These are phyloP conservation scores for Plectosphaerella cucumerina DNA, from an alignment of 2,329 filamentous ascomycete genomes.

Conservation along the genomic window DNA sequence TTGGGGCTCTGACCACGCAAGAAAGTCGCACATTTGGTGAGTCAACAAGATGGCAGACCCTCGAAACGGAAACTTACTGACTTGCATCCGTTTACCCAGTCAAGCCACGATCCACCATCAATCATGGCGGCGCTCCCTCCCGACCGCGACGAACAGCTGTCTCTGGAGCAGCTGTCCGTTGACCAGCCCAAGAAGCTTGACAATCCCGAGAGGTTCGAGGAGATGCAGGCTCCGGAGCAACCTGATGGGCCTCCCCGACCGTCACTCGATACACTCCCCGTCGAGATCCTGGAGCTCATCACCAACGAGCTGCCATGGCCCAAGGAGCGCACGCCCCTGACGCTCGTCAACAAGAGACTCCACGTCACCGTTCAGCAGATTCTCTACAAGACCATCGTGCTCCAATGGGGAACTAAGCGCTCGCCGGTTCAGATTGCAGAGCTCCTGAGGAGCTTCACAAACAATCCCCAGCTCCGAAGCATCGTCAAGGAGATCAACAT, in stretches of 20 bases:
- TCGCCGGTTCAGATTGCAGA: background rate
- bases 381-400: background rate
- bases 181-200: too few species aligned
- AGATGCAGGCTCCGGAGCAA: too few species aligned
- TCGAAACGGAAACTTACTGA: too few species aligned
- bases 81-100: too few species aligned
- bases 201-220: too few species aligned
- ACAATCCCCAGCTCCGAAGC: background rate
- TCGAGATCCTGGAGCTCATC: background rate
- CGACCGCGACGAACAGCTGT: too few species aligned
- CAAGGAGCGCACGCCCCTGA: background rate
- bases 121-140: too few species aligned
- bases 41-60: too few species aligned
- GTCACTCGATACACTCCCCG: background rate
- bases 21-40: too few species aligned
- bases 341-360: background rate
- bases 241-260: background rate
- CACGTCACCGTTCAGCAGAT: background rate
- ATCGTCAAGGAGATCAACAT: background rate
- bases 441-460: background rate
- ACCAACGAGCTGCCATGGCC: background rate
- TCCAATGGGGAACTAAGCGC: background rate
- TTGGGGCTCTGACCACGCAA: too few species aligned
- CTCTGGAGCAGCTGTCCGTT: too few species aligned
- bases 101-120: too few species aligned